Conservation (phyloP, 2,329 filamentous ascomycete genomes). For the Botryotinia calthae region DNA sequence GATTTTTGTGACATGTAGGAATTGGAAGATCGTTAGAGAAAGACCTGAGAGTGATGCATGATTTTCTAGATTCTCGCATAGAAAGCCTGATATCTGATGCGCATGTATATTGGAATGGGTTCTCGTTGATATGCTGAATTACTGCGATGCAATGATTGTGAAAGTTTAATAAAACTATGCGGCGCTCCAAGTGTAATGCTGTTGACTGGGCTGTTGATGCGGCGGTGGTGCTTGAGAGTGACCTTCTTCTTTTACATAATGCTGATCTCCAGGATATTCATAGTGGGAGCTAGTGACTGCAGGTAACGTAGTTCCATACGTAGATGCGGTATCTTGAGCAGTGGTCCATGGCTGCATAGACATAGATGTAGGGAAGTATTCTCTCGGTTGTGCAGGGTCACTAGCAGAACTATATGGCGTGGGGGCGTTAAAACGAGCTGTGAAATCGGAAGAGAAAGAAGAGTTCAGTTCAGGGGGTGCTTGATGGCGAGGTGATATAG, state of each 20-base stretch:
- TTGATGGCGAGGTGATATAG: slow-evolving; percentile 38
- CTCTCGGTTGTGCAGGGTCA: slow-evolving; percentile 28
- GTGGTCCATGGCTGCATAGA: slow-evolving; percentile 34
- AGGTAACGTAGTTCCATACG: slow-evolving; percentile 29
- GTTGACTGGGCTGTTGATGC: slow-evolving; percentile 21
- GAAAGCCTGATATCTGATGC: background rate
- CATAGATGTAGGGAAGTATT: slow-evolving; percentile 30
- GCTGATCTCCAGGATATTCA: slow-evolving; percentile 30
- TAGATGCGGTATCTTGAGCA: slow-evolving; percentile 25
- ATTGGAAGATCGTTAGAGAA: background rate
- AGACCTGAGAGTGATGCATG: background rate
- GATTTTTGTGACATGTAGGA: background rate
- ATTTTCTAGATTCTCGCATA: background rate
- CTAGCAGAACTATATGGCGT: slow-evolving; percentile 26
- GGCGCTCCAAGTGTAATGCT: slow-evolving; percentile 36
- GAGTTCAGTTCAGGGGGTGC: slow-evolving; percentile 32
- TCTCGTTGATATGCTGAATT: background rate
- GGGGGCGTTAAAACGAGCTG: slow-evolving; percentile 29
- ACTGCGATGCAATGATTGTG: background rate
- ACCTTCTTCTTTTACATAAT: slow-evolving; percentile 32
- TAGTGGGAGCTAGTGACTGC: slow-evolving; percentile 30
- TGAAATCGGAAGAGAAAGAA: slow-evolving; percentile 28
- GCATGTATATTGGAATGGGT: background rate
- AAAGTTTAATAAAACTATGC: slow-evolving; percentile 15
- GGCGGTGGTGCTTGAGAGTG: slow-evolving; percentile 20